Conservation (phyloP, 1,139 yeast species). For the Nakaseomyces nivariensis region DNA sequence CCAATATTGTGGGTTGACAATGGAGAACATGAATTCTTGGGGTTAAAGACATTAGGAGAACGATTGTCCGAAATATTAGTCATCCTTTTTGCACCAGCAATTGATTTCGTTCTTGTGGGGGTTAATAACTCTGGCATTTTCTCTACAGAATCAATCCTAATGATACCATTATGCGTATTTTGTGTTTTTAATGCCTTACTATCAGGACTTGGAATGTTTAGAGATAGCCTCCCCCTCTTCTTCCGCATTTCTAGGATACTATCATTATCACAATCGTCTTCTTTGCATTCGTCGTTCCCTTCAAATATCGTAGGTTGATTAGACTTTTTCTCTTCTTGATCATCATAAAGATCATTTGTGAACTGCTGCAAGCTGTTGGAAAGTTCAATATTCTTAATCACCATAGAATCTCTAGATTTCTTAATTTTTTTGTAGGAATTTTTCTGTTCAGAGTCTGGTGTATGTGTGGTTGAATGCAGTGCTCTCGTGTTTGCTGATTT, state of each 20-base stretch:
- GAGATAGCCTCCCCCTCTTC: not conserved
- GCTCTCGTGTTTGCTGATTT: not conserved
- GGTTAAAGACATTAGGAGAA: not conserved
- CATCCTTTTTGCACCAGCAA: constrained; percentile 6
- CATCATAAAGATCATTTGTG: constrained; percentile 29
- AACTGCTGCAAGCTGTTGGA: constrained; percentile 28
- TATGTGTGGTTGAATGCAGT: not conserved
- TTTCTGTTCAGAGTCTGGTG: constrained; percentile 1
- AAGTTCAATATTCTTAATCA: constrained; percentile 25
- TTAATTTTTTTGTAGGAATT: constrained; percentile 19
- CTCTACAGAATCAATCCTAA: not conserved
- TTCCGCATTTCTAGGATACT: not conserved
- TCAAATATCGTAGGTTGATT: constrained; percentile 1
- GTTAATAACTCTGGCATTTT: constrained; percentile 7
- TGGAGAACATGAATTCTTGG: not conserved
- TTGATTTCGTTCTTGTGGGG: constrained; percentile 16
- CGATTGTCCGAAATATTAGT: not conserved
- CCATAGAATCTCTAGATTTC: constrained; percentile 26
- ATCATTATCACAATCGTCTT: constrained; percentile 6
- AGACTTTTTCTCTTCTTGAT: constrained; percentile 11
- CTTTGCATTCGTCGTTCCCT: not conserved
- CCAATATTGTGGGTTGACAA: not conserved
- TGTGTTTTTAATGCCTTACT: not conserved
- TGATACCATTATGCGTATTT: not conserved
- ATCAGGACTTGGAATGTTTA: not conserved